Evolutionary conservation across 192 early-diverging fungal species (phyloP).

Genomic region (Chytriomyces hyalinus): DNA sequence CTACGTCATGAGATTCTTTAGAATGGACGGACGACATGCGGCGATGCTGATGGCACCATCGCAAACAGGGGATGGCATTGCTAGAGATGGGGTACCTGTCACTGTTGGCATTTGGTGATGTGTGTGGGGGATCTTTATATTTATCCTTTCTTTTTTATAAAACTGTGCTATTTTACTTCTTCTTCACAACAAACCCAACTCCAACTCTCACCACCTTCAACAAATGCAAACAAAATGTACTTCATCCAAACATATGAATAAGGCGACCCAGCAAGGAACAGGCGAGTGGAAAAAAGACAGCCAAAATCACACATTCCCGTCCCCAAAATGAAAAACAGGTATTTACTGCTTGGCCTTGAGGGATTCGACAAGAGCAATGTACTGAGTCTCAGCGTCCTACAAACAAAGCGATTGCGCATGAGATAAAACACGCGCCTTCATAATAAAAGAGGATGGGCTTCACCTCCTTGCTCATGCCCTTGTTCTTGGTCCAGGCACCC

Average conservation of each 20-base stretch:
- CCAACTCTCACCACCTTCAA: too few relatives aligned
- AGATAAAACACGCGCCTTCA: too few relatives aligned
- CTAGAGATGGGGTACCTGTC: background rate
- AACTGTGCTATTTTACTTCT: too few relatives aligned
- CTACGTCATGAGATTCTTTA: slow-evolving; percentile 55
- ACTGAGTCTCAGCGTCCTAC: slow-evolving; percentile 75
- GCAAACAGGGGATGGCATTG: background rate
- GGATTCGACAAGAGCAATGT: slow-evolving; percentile 75
- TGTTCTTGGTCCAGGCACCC: slow-evolving; percentile 75
- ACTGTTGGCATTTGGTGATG: background rate
- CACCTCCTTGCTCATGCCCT: slow-evolving; percentile 50
- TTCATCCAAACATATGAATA: too few relatives aligned
- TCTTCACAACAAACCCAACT: too few relatives aligned
- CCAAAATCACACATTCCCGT: too few relatives aligned
- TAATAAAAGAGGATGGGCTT: background rate
- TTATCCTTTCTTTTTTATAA: too few relatives aligned
- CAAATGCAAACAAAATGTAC: too few relatives aligned
- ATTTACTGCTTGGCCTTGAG: slow-evolving; percentile 63
- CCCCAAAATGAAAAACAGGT: too few relatives aligned
- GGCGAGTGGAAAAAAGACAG: too few relatives aligned
- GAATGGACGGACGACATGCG: slow-evolving; percentile 50
- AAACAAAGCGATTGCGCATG: background rate
- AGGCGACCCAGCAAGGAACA: too few relatives aligned
- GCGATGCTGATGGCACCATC: background rate
- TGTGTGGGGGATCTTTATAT: too few relatives aligned